A percentile compares a stretch with the other conserved stretches of the same genome.
Conservation (phyloP, 768 basidiomycete genomes). For the Galerina sulciceps region DNA sequence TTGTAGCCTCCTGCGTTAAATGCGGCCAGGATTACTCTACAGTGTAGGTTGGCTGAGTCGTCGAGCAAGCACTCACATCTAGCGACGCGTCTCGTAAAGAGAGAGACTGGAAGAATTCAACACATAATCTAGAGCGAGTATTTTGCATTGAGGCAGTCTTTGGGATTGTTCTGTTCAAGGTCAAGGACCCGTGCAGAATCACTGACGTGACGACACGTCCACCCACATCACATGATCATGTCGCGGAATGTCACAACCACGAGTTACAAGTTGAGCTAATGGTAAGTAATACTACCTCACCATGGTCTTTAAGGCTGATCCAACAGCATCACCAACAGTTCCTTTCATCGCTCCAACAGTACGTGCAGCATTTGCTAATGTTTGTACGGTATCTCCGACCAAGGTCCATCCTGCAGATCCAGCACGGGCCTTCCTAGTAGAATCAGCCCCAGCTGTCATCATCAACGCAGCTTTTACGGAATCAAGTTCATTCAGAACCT, state of each 20-base stretch:
- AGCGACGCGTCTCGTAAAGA: slow-evolving; percentile 13
- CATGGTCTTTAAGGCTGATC: slow-evolving; percentile 32
- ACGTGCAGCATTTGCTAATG: slow-evolving; percentile 37
- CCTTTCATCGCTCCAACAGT: slow-evolving; percentile 31
- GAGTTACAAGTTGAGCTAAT: not conserved
- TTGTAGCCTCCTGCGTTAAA: slow-evolving; percentile 11
- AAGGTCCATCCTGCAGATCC: slow-evolving; percentile 34
- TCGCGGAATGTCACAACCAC: slow-evolving; percentile 2
- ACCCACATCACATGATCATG: not conserved
- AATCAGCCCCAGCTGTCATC: slow-evolving; percentile 68
- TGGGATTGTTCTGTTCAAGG: not conserved
- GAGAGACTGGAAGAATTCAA: slow-evolving; percentile 9
- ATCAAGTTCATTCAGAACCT: slow-evolving; percentile 89
- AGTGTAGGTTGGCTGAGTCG: not conserved
- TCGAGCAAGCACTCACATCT: slow-evolving; percentile 6
- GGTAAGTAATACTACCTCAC: not conserved
- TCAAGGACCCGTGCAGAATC: too few species aligned
- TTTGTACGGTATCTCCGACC: slow-evolving; percentile 52
- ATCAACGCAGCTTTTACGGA: slow-evolving; percentile 83
- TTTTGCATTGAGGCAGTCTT: not conserved
- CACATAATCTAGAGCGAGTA: slow-evolving; percentile 2
- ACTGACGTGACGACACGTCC: not conserved
- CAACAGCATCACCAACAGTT: slow-evolving; percentile 31
- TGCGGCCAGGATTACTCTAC: not conserved
- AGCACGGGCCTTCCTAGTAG: slow-evolving; percentile 7